Base-by-base conservation (phyloP, 2,329 filamentous ascomycete species). In the Colletotrichum truncatum region DNA sequence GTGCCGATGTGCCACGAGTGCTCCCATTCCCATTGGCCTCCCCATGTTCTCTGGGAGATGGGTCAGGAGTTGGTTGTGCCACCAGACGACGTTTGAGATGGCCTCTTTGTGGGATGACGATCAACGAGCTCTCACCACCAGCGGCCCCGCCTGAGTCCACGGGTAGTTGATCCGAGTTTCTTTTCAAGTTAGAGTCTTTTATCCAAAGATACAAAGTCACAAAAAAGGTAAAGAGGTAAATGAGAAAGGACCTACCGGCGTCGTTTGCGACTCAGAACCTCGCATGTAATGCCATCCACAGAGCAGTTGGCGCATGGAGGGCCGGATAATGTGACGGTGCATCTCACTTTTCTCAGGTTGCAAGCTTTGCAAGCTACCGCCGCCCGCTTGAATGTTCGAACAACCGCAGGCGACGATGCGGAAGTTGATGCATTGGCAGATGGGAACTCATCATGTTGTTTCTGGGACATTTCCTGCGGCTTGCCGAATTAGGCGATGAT, bases 301-400 rank as follows among this genome's bases (percentile, higher is more conserved):
- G 69, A 46, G 30, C 71, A 73, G 39, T 73, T 73, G 30, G 66
- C 66, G 55, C 71, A 73, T 1, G 71, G 70, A 3, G 49, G 63
- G 2, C 71, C 71, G 2, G 68, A 68, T 21, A 68, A 36, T 7
- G 71, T 62, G 36, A 73, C 64, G 1, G 43, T 70, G n/a, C 71
- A 73, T 18, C 71, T 61, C 18, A 72, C 71, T 39, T 73, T 72
- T 23, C 71, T 69, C 18, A 45, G 38, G 7, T 71, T 66, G 43
- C 70, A 73, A 30, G 70, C 64, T 21, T 67, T 66, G 25, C 67
- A 71, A 6, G 70, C 70, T n/a, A 67, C 64, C 12, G 67, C 49
- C n/a, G 60, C 60, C 11, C 60, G 45, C 28, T 59, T 58, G 54
- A 64, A 59, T 12, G 54, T 59, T 21, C 60, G 53, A 5, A 45